These are phyloP conservation scores for Sclerotinia subarctica DNA, from an alignment of 2,329 filamentous ascomycete species.

Conservation along the genomic window DNA sequence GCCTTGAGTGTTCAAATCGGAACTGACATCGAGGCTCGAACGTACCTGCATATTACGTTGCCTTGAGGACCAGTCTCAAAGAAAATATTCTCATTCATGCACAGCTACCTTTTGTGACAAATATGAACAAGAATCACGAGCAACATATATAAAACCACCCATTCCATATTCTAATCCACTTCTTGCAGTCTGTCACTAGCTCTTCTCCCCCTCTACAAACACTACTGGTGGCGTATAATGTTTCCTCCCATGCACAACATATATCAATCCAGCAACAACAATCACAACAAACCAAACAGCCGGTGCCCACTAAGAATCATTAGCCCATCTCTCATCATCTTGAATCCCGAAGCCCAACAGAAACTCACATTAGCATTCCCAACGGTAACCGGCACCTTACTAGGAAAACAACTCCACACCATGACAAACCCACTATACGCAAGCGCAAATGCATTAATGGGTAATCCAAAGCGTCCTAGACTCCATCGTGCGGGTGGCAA, in stretches of 20 bases:
- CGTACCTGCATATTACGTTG: not conserved
- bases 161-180: not conserved
- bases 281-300: constrained; percentile 30
- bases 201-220: constrained; percentile 3
- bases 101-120: not conserved
- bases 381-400: constrained; percentile 39
- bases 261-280: constrained; percentile 30
- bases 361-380: constrained; percentile 20
- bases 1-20: not conserved
- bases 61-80: not conserved
- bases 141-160: not conserved
- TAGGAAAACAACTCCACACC: constrained; percentile 50
- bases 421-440: constrained; percentile 47
- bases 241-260: constrained; percentile 38
- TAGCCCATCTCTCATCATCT: not conserved
- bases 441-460: constrained; percentile 45
- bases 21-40: not conserved
- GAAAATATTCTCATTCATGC: not conserved
- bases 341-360: too few relatives aligned
- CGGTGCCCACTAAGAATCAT: constrained; percentile 44
- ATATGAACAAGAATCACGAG: not conserved
- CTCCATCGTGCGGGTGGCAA: constrained; percentile 44
- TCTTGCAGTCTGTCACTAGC: not conserved
- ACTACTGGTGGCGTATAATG: constrained; percentile 38
- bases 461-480: constrained; percentile 44